Evolutionary conservation across 2,329 filamentous ascomycete species (phyloP), one percentile per base, ranked within the genome.

Genomic region (Apiospora sp.): DNA sequence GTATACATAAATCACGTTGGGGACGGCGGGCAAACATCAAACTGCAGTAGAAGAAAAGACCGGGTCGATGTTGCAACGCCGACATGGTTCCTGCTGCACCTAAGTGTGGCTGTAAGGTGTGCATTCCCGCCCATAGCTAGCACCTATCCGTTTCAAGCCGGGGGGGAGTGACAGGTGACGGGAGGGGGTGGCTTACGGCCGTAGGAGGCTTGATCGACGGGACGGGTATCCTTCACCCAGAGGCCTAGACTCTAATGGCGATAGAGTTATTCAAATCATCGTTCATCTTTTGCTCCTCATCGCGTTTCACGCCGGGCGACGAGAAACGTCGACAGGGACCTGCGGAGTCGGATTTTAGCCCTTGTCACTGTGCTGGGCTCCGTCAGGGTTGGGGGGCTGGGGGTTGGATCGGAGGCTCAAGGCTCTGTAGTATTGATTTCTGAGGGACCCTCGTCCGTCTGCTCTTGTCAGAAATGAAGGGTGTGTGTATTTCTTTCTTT

Each of bases 51-150:
- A 49, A 10, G 10, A 49, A 61, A 37, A n/a, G 54, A 37, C 54
- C 1, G 54, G 54, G 54, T 61, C n/a, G 54, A 37, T 7, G 58
- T 41, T 64, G 58, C 34, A 64, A 64, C 22, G 58, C 30, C 34
- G 58, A 41, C 58, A 64, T 41, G 58, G 34, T 41, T 64, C 58
- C 58, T 64, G 58, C 58, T 24, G 58, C 58, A 64, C 58, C 58
- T 41, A 41, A 41, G 58, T 64, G 58, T 64, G 58, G 58, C 58
- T 64, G 58, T 64, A 64, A n/a, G 58, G 34, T 41, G 58, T 34
- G 58, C 30, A 61, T 37, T 61, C 54, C 54, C 54, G 54, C 54
- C 54, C 54, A 61, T 61, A n/a, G 10, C 34, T 41, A 64, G 58
- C 58, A 64, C 34, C n/a, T n/a, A 13, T 64, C 34, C 34, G 58